A percentile compares a stretch with the other conserved stretches of the same genome.
phyloP scores from a whole-genome alignment of 352 stramenopile species.

The Thalassiosira delicatula region DNA sequence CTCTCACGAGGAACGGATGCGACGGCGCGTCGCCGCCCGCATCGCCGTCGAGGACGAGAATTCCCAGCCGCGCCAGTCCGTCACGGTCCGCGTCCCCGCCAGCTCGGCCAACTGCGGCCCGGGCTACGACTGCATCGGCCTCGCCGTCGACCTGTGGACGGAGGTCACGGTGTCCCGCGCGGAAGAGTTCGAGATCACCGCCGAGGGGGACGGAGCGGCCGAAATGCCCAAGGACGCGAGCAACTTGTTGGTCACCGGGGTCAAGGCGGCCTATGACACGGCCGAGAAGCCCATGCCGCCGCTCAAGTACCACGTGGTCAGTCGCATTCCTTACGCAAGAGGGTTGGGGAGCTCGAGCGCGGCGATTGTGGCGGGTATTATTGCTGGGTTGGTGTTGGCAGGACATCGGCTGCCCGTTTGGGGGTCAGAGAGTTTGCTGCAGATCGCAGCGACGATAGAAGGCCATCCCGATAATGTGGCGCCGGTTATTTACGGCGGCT shows the following conservation, averaged over 20 bases:
- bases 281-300: constrained; percentile 92
- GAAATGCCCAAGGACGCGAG: constrained; percentile 89
- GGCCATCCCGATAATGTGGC: constrained; percentile 99
- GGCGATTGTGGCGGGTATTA: constrained; percentile 98
- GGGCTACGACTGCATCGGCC: constrained; percentile 96
- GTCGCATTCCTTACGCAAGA: constrained; percentile 95
- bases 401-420: constrained; percentile 88
- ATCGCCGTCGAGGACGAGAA: constrained; percentile 85
- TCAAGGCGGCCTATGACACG: constrained; percentile 94
- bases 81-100: constrained; percentile 97
- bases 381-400: constrained; percentile 96
- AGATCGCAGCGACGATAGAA: constrained; percentile 97
- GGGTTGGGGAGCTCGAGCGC: constrained; percentile 96
- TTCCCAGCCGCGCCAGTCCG: constrained; percentile 78
- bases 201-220: constrained; percentile 94
- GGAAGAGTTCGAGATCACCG: constrained; percentile 93
- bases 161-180: constrained; percentile 95
- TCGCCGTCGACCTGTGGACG: constrained; percentile 98
- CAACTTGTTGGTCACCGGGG: constrained; percentile 93
- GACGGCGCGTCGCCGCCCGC: constrained; percentile 71
- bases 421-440: constrained; percentile 93
- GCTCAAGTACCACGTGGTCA: constrained; percentile 96
- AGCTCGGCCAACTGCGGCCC: constrained; percentile 98
- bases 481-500: constrained; percentile 78
- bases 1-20: constrained; percentile 85